Evolutionary conservation across 495 filamentous ascomycete genomes (phyloP).

Genomic region (Penicillium subrubescens): DNA sequence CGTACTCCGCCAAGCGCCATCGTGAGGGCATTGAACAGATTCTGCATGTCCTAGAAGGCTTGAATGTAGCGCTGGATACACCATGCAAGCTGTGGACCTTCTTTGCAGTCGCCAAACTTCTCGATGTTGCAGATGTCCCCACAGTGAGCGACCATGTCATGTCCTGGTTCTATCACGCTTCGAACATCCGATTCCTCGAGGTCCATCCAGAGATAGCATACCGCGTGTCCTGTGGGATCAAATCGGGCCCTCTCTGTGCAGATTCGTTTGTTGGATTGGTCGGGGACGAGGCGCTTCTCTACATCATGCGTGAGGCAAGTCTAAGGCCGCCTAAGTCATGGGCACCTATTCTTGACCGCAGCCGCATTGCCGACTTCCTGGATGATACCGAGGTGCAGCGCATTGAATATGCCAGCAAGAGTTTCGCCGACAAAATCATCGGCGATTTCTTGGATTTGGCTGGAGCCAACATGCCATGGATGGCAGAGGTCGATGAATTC

Average conservation of each 20-base stretch:
- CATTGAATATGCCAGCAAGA: conserved; percentile 54
- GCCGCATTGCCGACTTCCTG: conserved; percentile 36
- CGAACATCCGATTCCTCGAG: conserved; percentile 50
- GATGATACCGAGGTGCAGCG: conserved; percentile 49
- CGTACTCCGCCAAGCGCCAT: conserved; percentile 64
- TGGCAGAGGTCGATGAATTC: conserved; percentile 34
- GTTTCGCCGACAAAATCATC: conserved; percentile 41
- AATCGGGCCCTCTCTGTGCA: conserved; percentile 39
- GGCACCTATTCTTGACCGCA: conserved; percentile 15
- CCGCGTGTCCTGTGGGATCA: conserved; percentile 46
- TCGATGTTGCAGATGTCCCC: conserved; percentile 48
- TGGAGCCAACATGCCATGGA: conserved; percentile 45
- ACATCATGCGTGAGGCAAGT: conserved; percentile 21
- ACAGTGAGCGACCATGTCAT: conserved; percentile 40
- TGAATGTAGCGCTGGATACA: conserved; percentile 58
- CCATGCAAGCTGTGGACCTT: conserved; percentile 67
- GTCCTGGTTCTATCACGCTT: conserved; percentile 48
- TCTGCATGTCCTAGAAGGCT: conserved; percentile 53
- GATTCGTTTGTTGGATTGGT: conserved; percentile 53
- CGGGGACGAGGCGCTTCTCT: conserved; percentile 47
- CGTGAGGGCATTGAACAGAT: conserved; percentile 61
- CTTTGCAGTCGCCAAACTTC: conserved; percentile 58
- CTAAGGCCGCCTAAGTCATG: conserved; percentile 14
- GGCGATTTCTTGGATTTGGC: conserved; percentile 37
- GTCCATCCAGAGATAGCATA: conserved; percentile 49